These are phyloP conservation scores for Kluyveromyces siamensis DNA, from an alignment of 805 yeast genomes.

Conservation along the genomic window DNA sequence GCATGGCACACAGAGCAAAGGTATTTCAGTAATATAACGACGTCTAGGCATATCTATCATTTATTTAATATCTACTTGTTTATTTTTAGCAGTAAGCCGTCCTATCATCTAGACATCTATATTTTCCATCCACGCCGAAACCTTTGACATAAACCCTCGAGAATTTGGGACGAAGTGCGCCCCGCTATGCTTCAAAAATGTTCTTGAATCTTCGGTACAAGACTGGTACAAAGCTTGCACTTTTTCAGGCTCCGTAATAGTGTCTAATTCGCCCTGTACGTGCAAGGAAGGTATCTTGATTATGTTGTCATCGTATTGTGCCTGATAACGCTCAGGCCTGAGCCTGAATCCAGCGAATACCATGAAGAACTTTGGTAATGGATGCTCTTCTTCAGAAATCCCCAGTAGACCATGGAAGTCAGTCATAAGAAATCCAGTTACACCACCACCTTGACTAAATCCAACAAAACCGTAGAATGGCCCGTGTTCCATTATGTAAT, in stretches of 20 bases:
- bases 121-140: slow-evolving; percentile 27
- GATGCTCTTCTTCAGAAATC: slow-evolving; percentile 32
- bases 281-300: slow-evolving; percentile 49
- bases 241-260: slow-evolving; percentile 71
- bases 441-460: slow-evolving; percentile 90
- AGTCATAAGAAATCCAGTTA: slow-evolving; percentile 59
- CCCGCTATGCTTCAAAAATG: slow-evolving; percentile 72
- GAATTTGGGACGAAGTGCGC: slow-evolving; percentile 94
- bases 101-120: slow-evolving; percentile 1
- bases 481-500: slow-evolving; percentile 46
- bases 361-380: slow-evolving; percentile 55
- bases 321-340: slow-evolving; percentile 23
- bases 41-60: too few species aligned
- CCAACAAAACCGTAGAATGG: slow-evolving; percentile 85
- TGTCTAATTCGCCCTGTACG: slow-evolving; percentile 81
- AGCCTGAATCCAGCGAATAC: slow-evolving; percentile 59
- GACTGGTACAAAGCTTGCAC: slow-evolving; percentile 48
- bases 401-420: slow-evolving; percentile 40
- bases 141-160: slow-evolving; percentile 34
- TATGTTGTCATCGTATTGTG: slow-evolving; percentile 20
- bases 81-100: too few species aligned
- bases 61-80: too few species aligned
- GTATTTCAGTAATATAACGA: too few species aligned
- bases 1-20: too few species aligned
- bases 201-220: slow-evolving; percentile 36